Percentiles rank a stretch among this genome's conserved stretches.
Evolutionary conservation across 371 early-diverging fungal species (phyloP).

Genomic region (Umbelopsis sp.): DNA sequence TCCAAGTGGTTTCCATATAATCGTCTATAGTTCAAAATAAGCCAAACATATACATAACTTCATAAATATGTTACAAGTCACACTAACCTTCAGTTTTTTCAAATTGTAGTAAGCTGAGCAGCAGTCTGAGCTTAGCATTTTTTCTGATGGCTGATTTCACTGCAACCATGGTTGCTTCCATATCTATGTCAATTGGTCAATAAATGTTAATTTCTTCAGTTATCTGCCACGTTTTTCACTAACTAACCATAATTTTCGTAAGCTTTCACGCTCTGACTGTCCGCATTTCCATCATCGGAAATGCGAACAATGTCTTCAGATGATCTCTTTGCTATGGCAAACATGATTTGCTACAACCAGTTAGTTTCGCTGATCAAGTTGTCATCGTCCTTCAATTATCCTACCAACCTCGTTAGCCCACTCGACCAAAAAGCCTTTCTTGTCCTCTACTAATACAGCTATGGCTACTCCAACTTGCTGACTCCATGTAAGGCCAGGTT

Average conservation of each 20-base stretch:
- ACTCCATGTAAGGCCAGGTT: slow-evolving; percentile 26
- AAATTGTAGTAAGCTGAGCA: slow-evolving; percentile 15
- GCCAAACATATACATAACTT: background rate
- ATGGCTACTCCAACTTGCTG: slow-evolving; percentile 34
- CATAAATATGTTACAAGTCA: background rate
- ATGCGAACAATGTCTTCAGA: slow-evolving; percentile 9
- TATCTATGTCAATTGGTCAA: background rate
- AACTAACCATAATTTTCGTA: slow-evolving; percentile 19
- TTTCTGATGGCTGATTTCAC: slow-evolving; percentile 10
- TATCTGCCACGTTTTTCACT: no score
- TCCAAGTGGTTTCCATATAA: slow-evolving; percentile 17
- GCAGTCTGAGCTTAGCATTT: slow-evolving; percentile 14
- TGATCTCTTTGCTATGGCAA: slow-evolving; percentile 15
- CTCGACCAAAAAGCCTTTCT: slow-evolving; percentile 23
- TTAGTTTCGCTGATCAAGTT: background rate
- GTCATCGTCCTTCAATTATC: background rate
- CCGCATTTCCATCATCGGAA: background rate
- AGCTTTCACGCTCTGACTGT: background rate
- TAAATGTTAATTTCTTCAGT: background rate
- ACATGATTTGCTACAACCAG: slow-evolving; percentile 20
- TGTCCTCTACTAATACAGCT: slow-evolving; percentile 24
- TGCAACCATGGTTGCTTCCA: slow-evolving; percentile 10
- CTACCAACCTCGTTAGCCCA: slow-evolving; percentile 33
- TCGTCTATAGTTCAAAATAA: background rate
- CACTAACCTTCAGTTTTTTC: slow-evolving; percentile 10